Conservation (phyloP, 164 flowering plant species). For the Santalum album region DNA sequence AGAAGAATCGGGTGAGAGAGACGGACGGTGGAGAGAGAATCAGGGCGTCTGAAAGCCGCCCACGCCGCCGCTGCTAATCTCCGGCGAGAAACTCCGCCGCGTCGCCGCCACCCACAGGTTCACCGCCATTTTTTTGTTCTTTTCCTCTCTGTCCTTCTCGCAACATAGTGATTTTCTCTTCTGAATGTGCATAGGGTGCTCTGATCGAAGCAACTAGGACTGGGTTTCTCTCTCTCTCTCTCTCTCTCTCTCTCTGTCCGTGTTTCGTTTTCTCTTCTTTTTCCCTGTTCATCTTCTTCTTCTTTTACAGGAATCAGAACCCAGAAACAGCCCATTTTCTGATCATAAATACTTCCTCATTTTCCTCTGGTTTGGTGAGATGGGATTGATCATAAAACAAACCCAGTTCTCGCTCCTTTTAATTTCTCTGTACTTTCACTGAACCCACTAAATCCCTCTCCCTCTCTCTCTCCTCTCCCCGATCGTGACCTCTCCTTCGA, state of each 20-base stretch:
- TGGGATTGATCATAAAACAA: constrained; percentile 5
- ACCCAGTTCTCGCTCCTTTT: background rate
- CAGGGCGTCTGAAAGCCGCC: too few species aligned
- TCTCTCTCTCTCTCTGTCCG: too few species aligned
- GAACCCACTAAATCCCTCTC: background rate
- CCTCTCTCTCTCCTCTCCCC: background rate
- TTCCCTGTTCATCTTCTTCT: too few species aligned
- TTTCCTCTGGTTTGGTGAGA: constrained; percentile 7
- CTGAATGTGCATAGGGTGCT: background rate
- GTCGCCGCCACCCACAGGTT: too few species aligned
- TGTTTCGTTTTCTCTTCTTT: too few species aligned
- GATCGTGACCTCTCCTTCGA: constrained; percentile 7
- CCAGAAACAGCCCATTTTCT: too few species aligned
- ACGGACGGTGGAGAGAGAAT: too few species aligned
- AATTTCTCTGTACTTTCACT: background rate
- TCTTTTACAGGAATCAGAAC: too few species aligned
- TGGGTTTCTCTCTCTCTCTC: background rate
- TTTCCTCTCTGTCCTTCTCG: background rate
- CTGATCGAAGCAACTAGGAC: background rate
- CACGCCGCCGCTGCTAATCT: too few species aligned
- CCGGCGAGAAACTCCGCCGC: too few species aligned
- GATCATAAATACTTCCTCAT: background rate
- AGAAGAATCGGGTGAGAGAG: background rate
- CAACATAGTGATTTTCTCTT: background rate
- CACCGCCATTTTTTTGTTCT: too few species aligned